Base-by-base conservation (phyloP, 352 stramenopile species). In the Phytophthora tentaculata region DNA sequence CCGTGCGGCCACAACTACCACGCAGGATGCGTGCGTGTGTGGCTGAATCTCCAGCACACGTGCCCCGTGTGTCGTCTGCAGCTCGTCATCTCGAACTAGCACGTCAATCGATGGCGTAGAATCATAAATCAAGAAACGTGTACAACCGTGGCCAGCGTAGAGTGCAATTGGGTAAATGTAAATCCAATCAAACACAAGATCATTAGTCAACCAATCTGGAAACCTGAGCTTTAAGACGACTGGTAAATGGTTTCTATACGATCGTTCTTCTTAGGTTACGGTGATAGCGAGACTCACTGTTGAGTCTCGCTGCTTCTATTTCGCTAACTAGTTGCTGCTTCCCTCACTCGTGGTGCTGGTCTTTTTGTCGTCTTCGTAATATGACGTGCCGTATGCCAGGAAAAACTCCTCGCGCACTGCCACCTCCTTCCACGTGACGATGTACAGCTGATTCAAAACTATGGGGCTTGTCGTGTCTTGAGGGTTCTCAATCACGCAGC, bases 371-470 rank as follows among this genome's bases (percentile, higher is more conserved):
- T 96, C 88, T 59, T 96, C 88, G 58, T 96, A 96, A 75, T 96
- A 96, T 13, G 85, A 94, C 51, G 88, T 96, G 64, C 88, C 88
- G 67, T 96, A 96, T 57, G 88, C 88, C 22, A 96, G 64, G 76
- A 96, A 96, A 69, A 96, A 96, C 71, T 96, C 88, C 55, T 94
- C 86, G 28, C 83, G 84, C 29, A 94, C 84, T 22, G 73, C 69
- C 47, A 96, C 88, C 51, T 94, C 86, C 54, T 96, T 96, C 88
- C 88, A 96, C 54, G 88, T 96, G 45, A 96, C 86, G 52, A 96
- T 92, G 64, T 96, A 96, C 14, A 96, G 71, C 70, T 96, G 88
- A 60, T 95, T 89, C 61, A 96, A 66, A 35, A 90, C 70, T 59
- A 96, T 96, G 13, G 86, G 76, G 51, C 81, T 89, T 56, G 78